Conservation (phyloP, 2,329 filamentous ascomycete genomes). For the Bipolaris oryzae region DNA sequence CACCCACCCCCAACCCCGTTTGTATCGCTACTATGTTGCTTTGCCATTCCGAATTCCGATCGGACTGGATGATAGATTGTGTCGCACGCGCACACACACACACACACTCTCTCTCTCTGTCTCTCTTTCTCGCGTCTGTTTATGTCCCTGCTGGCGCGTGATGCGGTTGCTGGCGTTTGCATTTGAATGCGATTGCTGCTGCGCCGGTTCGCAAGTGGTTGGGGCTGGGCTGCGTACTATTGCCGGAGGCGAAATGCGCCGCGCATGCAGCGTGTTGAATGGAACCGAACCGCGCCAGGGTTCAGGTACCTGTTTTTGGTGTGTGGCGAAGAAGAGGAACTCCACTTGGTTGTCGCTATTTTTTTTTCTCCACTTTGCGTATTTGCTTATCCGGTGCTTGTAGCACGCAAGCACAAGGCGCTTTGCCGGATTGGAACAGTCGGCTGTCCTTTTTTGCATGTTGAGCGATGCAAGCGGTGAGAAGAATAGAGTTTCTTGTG, state of each 20-base stretch:
- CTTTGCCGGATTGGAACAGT: background rate
- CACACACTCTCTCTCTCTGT: background rate
- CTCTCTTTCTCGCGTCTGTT: background rate
- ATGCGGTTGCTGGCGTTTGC: background rate
- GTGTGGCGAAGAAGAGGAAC: background rate
- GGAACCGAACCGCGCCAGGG: background rate
- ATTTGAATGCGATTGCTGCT: background rate
- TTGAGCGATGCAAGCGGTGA: background rate
- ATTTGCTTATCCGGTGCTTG: background rate
- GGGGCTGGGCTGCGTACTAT: too few relatives aligned
- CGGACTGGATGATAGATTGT: background rate
- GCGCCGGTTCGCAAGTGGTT: too few relatives aligned
- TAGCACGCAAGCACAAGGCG: background rate
- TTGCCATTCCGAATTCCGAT: conserved; percentile 10
- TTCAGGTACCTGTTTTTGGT: background rate
- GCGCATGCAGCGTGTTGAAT: background rate
- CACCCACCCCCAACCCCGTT: background rate
- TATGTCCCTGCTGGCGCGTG: background rate
- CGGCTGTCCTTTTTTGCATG: background rate
- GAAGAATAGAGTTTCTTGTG: background rate
- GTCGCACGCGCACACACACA: too few relatives aligned
- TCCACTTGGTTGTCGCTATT: background rate
- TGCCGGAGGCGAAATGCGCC: too few relatives aligned
- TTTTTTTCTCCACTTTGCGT: background rate
- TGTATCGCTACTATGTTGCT: background rate